Percentiles rank a stretch among this genome's conserved stretches.
These are phyloP conservation scores for Friedmanniomyces simplex DNA, from an alignment of 495 filamentous ascomycete species.

Conservation along the genomic window DNA sequence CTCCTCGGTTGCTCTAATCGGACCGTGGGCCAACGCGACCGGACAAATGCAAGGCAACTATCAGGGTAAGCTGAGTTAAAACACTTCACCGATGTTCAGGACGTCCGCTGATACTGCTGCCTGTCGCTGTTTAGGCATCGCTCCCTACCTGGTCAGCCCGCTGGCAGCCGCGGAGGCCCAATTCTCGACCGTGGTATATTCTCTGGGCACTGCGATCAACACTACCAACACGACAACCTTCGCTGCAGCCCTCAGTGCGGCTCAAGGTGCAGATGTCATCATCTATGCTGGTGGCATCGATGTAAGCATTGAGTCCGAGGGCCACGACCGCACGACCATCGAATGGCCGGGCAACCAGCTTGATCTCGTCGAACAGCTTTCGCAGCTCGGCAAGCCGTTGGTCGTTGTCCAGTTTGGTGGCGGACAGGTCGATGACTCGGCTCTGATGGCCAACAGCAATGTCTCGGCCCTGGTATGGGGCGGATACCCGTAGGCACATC, in stretches of 20 bases:
- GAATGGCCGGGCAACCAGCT: constrained; percentile 50
- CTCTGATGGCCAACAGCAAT: constrained; percentile 27
- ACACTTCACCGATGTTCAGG: not conserved
- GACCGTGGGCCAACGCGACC: constrained; percentile 46
- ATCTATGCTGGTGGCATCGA: constrained; percentile 47
- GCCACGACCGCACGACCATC: constrained; percentile 40
- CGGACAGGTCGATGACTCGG: constrained; percentile 24
- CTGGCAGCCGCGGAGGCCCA: constrained; percentile 36
- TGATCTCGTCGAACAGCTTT: constrained; percentile 43
- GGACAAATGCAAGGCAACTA: constrained; percentile 50
- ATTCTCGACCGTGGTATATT: constrained; percentile 34
- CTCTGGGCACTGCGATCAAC: constrained; percentile 35
- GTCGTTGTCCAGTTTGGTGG: constrained; percentile 46
- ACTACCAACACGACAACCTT: constrained; percentile 34
- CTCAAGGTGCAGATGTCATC: constrained; percentile 39
- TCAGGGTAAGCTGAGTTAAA: constrained; percentile 20
- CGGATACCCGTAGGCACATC: constrained; percentile 37
- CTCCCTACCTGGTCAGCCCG: constrained; percentile 44
- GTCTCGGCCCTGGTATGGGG: constrained; percentile 47
- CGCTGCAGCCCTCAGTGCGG: constrained; percentile 36
- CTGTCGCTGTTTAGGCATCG: constrained; percentile 18
- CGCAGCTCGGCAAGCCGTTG: constrained; percentile 41
- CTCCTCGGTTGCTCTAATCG: constrained; percentile 40
- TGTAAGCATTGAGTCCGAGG: constrained; percentile 41
- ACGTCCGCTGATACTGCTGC: not conserved